Base-by-base conservation (phyloP, 2,329 filamentous ascomycete genomes). In the Hirsutella rhossiliensis region DNA sequence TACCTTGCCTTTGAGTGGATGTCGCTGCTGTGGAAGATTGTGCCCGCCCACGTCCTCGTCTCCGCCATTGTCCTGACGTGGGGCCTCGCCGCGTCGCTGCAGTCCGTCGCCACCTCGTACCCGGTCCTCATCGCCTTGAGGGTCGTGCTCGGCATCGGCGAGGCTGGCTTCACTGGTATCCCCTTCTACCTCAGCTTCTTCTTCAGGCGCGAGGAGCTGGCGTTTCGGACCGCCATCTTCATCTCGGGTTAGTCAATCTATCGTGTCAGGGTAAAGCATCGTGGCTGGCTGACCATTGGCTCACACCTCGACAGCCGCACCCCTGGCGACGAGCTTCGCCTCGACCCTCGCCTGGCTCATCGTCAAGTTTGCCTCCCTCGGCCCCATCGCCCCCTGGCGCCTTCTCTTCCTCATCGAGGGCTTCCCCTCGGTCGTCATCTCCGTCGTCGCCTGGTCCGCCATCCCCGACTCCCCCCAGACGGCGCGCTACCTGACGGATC, bases 141-240 rank as follows among this genome's bases (percentile, higher is more conserved):
- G 5, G 66, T 68, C 11, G 52, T 81, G 15, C 64, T 84, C 1
- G 80, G 79, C 11, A 70, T 81, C 9, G 76, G 73, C 32, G 80
- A 83, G 63, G 79, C 80, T 3, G 80, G 76, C 2, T 83, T 83
- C 49, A 72, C 75, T 0, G 77, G 78, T 3, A 71, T 82, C 32
- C 78, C 78, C 0, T 76, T 78, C 47, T 82, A 80, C 51, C 61
- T 82, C 29, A 78, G 75, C 15, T 80, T 80, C 61, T 82, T 82
- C 60, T 82, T 75, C 59, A 74, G 70, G 53, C 62, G 75, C 31
- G 65, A 76, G 38, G 90, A 97, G 61, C 68, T 96, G 30, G 90
- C 89, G 0, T 82, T 92, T 48, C 72, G 89, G 32, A 92, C 85
- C 0, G 89, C 87, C 19, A 73, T 94, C 2, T 94, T 95, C 62